These are phyloP conservation scores for Phalaenopsis hybrid DNA, from an alignment of 116 monocot species.

Conservation along the genomic window DNA sequence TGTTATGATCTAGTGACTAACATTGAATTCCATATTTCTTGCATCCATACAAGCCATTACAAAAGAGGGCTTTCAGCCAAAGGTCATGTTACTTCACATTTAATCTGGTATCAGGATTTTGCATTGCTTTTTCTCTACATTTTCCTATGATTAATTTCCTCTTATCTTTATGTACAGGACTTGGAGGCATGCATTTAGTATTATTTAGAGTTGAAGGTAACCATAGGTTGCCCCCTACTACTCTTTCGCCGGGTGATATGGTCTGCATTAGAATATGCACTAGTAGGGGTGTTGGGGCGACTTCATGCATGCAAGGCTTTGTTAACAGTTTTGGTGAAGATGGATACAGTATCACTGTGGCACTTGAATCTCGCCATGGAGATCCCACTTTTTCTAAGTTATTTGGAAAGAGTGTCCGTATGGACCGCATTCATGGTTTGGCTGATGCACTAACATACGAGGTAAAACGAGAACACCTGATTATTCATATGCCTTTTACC, in stretches of 20 bases:
- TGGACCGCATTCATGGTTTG: constrained; percentile 87
- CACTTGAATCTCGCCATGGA: constrained; percentile 91
- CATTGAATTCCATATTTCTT: neutral
- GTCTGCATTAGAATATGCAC: constrained; percentile 84
- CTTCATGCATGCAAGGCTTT: constrained; percentile 89
- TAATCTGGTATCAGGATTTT: neutral
- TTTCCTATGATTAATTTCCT: neutral
- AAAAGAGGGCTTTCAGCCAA: no score
- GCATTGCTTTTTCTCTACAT: neutral
- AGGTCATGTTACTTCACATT: no score
- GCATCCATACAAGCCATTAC: neutral
- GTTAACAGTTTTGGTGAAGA: constrained; percentile 92
- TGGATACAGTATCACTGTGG: constrained; percentile 88
- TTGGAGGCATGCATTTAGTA: constrained; percentile 89
- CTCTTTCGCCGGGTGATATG: constrained; percentile 87
- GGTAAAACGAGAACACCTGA: constrained; percentile 28
- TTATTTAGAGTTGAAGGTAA: constrained; percentile 85
- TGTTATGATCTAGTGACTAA: neutral
- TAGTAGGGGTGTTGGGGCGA: constrained; percentile 71
- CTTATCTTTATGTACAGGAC: constrained; percentile 29
- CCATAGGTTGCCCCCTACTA: constrained; percentile 80
- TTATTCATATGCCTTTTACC: neutral
- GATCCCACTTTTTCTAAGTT: constrained; percentile 96
- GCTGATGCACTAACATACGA: constrained; percentile 93
- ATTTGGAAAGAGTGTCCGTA: constrained; percentile 82